phyloP scores from a whole-genome alignment of 345 rosid genomes.

The Salix arbutifolia region DNA sequence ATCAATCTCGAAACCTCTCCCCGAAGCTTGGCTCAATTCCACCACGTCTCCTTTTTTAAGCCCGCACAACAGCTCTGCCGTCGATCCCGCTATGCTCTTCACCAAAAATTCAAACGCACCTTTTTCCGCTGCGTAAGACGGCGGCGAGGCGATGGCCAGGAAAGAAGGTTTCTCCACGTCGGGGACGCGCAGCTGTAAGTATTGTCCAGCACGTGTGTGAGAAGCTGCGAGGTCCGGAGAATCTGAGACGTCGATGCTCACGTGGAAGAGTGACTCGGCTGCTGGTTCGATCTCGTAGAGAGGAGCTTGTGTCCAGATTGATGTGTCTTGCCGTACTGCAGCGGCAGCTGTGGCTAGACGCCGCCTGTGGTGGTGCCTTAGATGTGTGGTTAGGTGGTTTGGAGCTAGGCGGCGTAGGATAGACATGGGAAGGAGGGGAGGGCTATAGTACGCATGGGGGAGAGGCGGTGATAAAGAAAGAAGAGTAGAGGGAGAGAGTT shows the following conservation, averaged over 20 bases:
- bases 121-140: slow-evolving; percentile 44
- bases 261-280: slow-evolving; percentile 81
- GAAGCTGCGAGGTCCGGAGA: slow-evolving; percentile 67
- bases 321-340: slow-evolving; percentile 67
- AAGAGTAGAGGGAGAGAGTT: not conserved
- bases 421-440: slow-evolving; percentile 58
- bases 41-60: slow-evolving; percentile 76
- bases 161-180: slow-evolving; percentile 66
- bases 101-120: slow-evolving; percentile 83
- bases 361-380: slow-evolving; percentile 23
- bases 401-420: slow-evolving; percentile 51
- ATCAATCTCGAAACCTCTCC: slow-evolving; percentile 63
- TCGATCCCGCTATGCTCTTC: slow-evolving; percentile 80
- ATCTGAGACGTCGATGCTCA: slow-evolving; percentile 68
- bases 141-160: slow-evolving; percentile 86
- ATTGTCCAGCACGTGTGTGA: slow-evolving; percentile 72
- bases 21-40: slow-evolving; percentile 74
- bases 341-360: slow-evolving; percentile 47
- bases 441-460: slow-evolving; percentile 45
- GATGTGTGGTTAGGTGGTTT: slow-evolving; percentile 25
- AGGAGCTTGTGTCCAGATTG: slow-evolving; percentile 67
- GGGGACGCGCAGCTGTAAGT: slow-evolving; percentile 77
- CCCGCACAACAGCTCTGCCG: slow-evolving; percentile 81
- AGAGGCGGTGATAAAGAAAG: not conserved
- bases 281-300: slow-evolving; percentile 56